Percentiles rank a stretch among this genome's conserved stretches.
Conservation (phyloP, 805 yeast genomes). For the Starmera dryadoides region DNA sequence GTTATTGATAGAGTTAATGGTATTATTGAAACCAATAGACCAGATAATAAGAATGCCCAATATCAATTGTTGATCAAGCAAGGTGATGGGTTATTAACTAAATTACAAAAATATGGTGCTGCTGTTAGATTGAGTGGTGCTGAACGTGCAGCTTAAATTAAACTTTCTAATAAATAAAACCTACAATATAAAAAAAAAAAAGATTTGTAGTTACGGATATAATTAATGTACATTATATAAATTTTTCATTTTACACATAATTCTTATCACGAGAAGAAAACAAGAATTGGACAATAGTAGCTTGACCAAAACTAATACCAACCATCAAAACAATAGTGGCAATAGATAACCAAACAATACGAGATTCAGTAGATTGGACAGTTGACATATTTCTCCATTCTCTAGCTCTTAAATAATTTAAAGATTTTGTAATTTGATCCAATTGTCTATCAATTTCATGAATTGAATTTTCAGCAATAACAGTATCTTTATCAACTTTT, state of each 20-base stretch:
- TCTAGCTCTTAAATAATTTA: conserved; percentile 90
- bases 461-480: conserved; percentile 45
- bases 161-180: background rate
- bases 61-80: conserved; percentile 83
- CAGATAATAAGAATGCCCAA: conserved; percentile 93
- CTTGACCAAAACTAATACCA: conserved; percentile 70
- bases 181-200: too few species aligned
- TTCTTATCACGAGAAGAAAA: conserved; percentile 46
- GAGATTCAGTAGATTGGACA: conserved; percentile 69
- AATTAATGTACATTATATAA: too few species aligned
- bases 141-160: conserved; percentile 42
- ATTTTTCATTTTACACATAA: conserved; percentile 22
- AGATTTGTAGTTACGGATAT: background rate
- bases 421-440: conserved; percentile 48
- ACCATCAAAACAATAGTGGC: conserved; percentile 68
- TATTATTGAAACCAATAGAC: conserved; percentile 90
- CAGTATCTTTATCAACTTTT: conserved; percentile 39
- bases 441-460: conserved; percentile 53
- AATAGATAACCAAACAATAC: conserved; percentile 71
- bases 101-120: conserved; percentile 93
- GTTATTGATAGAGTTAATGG: conserved; percentile 94
- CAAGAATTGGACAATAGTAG: conserved; percentile 74
- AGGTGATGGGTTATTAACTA: conserved; percentile 89
- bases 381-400: conserved; percentile 96
- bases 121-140: conserved; percentile 95